Conservation (phyloP, 1,284 basidiomycete species). For the Ustilago curta region DNA sequence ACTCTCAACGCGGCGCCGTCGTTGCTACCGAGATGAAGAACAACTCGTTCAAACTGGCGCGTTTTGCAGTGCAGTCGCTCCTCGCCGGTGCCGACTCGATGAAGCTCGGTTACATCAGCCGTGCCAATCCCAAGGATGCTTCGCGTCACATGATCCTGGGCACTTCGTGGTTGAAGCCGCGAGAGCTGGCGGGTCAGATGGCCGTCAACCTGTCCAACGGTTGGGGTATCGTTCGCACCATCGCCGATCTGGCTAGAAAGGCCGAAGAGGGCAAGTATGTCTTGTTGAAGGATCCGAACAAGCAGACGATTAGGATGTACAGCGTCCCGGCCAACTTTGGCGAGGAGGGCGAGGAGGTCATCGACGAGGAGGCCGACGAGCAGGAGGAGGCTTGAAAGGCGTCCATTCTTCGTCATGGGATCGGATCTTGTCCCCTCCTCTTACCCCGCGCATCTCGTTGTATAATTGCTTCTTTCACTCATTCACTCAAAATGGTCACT, state of each 20-base stretch:
- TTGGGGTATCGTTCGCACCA: slow-evolving; percentile 87
- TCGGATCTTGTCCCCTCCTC: not conserved
- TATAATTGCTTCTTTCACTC: slow-evolving; percentile 5
- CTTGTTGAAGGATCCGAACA: slow-evolving; percentile 69
- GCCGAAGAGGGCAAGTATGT: slow-evolving; percentile 64
- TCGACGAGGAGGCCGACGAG: slow-evolving; percentile 72
- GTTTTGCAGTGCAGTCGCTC: slow-evolving; percentile 96
- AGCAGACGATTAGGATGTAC: slow-evolving; percentile 90
- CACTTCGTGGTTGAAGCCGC: slow-evolving; percentile 92
- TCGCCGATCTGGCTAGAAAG: slow-evolving; percentile 64
- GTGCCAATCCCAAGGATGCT: slow-evolving; percentile 91
- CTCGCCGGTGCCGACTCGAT: slow-evolving; percentile 95
- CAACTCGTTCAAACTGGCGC: slow-evolving; percentile 96
- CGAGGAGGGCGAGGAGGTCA: slow-evolving; percentile 71
- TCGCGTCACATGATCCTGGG: slow-evolving; percentile 95
- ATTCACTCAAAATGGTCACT: slow-evolving; percentile 16
- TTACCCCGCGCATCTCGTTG: not conserved
- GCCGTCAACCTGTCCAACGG: slow-evolving; percentile 95
- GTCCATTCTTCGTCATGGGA: no score
- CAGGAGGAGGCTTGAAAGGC: slow-evolving; percentile 20
- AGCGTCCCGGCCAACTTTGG: slow-evolving; percentile 89
- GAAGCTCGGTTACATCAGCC: slow-evolving; percentile 97
- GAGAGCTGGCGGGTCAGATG: slow-evolving; percentile 93
- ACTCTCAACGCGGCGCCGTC: slow-evolving; percentile 95
- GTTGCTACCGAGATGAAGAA: slow-evolving; percentile 99